Percentiles rank a stretch among this genome's conserved stretches.
phyloP scores from a whole-genome alignment of 2,329 filamentous ascomycete species.

The Mycocentrospora acerina region DNA sequence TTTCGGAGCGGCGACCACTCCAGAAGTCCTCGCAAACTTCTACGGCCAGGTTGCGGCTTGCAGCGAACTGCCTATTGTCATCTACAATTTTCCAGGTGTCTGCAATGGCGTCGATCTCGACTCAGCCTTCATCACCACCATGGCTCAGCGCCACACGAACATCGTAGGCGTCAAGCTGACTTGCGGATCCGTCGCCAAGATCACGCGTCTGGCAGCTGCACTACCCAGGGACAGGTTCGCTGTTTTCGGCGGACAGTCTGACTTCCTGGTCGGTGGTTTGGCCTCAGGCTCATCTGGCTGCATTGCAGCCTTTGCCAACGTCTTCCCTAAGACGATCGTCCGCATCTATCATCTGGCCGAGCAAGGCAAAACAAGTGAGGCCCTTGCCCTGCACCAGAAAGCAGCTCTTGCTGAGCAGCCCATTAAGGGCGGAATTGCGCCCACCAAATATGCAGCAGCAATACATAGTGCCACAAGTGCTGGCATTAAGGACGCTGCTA shows the following conservation, averaged over 20 bases:
- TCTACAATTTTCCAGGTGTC: slow-evolving; percentile 71
- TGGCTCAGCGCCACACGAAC: slow-evolving; percentile 58
- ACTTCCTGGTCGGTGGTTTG: slow-evolving; percentile 63
- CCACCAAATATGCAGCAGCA: slow-evolving; percentile 65
- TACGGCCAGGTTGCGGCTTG: slow-evolving; percentile 54
- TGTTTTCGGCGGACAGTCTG: slow-evolving; percentile 69
- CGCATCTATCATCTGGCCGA: slow-evolving; percentile 61
- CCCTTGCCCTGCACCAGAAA: slow-evolving; percentile 59
- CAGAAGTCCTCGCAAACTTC: slow-evolving; percentile 44
- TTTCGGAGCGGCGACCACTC: slow-evolving; percentile 46
- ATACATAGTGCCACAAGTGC: slow-evolving; percentile 61
- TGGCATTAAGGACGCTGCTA: slow-evolving; percentile 38
- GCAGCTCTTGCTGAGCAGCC: slow-evolving; percentile 65
- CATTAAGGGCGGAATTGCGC: slow-evolving; percentile 65
- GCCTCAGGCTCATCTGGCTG: slow-evolving; percentile 55
- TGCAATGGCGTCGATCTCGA: slow-evolving; percentile 66
- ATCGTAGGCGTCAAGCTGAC: slow-evolving; percentile 70
- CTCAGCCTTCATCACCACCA: slow-evolving; percentile 61
- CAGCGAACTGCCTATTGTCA: slow-evolving; percentile 63
- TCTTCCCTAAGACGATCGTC: slow-evolving; percentile 56
- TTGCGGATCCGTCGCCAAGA: slow-evolving; percentile 70
- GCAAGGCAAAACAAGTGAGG: slow-evolving; percentile 57
- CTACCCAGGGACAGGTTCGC: slow-evolving; percentile 59
- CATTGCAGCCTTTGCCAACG: slow-evolving; percentile 58
- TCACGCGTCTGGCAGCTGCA: slow-evolving; percentile 61